Evolutionary conservation across 1,139 yeast genomes (phyloP), one percentile per base, ranked within the genome.

Genomic region (Ogataea hybrid): DNA sequence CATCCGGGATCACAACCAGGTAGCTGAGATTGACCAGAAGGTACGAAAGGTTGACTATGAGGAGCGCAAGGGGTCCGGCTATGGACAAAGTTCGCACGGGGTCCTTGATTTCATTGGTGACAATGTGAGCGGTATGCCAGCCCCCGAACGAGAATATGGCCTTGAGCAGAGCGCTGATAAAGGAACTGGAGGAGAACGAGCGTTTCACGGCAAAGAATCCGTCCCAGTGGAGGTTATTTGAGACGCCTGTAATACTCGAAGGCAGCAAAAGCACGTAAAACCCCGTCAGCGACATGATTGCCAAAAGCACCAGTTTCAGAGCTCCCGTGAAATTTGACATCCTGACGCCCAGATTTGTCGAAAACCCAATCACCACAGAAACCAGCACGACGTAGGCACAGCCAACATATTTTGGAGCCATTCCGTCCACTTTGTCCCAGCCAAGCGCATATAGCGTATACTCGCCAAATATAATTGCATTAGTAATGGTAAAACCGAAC

Each of bases 401-500:
- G 0, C 80, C 84, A 2, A 72, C 64, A 11, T 63, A 44, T 48
- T 79, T 69, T 3, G 61, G 55, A 5, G 45, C 41, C 47, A 52
- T 41, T 7, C 47, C 52, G 17, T 53, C 47, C 18, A 67, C 67
- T 33, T 58, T 46, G 32, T 57, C 59, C 27, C 48, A 49, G 0
- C 69, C 70, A 3, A 63, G 30, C 0, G 69, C 59, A 42, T 57
- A 59, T 20, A 82, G 61, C 21, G 73, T 62, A 56, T 84, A 84
- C 58, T 83, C 83, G 3, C 90, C 90, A 65, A 84, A 83, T 1
- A 84, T 79, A 45, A 84, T 71, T 0, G 85, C 73, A 54, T 81
- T 81, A 34, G 86, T 75, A 32, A 83, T 67, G 9, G 81, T 72
- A 53, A 81, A 77, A 0, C 90, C 90, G 56, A 81, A 80, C 28